Conservation (phyloP, 257 asterid genomes). For the Cynanchum wilfordii region DNA sequence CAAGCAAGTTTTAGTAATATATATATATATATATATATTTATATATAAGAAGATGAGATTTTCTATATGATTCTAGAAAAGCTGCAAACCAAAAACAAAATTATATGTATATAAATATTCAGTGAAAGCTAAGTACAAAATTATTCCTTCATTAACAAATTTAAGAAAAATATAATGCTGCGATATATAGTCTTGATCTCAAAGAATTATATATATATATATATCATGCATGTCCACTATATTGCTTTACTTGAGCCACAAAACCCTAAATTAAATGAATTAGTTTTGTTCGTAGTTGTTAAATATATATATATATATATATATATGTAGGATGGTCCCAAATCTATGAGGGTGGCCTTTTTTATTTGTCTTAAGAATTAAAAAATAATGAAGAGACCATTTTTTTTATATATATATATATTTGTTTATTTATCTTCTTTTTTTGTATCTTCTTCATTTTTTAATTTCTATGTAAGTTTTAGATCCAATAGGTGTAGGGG, state of each 20-base stretch:
- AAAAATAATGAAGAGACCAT: not conserved
- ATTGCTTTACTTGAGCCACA: not conserved
- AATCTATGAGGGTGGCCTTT: not conserved
- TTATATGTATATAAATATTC: not conserved
- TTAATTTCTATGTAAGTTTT: too few relatives aligned
- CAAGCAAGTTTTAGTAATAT: too few relatives aligned
- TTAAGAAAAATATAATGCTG: not conserved
- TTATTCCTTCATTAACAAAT: slow-evolving; percentile 7
- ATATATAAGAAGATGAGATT: too few relatives aligned
- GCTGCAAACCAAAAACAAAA: not conserved
- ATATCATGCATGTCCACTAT: too few relatives aligned
- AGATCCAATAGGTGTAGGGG: too few relatives aligned
- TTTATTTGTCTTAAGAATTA: not conserved
- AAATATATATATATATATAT: too few relatives aligned
- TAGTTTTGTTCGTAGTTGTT: not conserved
- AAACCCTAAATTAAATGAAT: not conserved
- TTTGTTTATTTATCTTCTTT: not conserved
- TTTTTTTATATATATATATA: not conserved
- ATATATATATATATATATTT: too few relatives aligned
- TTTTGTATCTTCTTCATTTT: too few relatives aligned
- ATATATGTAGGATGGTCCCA: not conserved
- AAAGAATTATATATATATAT: not conserved
- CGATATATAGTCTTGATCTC: not conserved
- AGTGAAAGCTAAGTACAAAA: not conserved
- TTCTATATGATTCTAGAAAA: slow-evolving; percentile 5